Percentiles rank a stretch among this genome's conserved stretches.
Conservation (phyloP, 148 eudicot genomes). For the Rhododendron simsii region DNA sequence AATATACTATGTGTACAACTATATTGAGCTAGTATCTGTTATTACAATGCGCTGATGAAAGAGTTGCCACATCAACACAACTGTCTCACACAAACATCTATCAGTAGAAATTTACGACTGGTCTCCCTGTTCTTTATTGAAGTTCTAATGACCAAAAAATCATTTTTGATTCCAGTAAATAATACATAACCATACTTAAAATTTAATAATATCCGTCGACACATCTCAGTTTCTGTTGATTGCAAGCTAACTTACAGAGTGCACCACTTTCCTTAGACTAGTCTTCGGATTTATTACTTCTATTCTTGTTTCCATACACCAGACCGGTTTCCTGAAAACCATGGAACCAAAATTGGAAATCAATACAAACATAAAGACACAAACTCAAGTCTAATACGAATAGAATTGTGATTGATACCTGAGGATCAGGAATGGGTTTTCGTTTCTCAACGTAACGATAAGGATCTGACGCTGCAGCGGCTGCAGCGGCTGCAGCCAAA, state of each 20-base stretch:
- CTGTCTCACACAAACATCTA: not conserved
- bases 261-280: not conserved
- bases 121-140: not conserved
- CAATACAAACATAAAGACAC: not conserved
- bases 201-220: not conserved
- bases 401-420: slow-evolving; percentile 26
- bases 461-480: slow-evolving; percentile 54
- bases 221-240: not conserved
- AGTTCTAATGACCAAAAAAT: not conserved
- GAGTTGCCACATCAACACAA: not conserved
- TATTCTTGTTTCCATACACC: slow-evolving; percentile 54
- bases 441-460: slow-evolving; percentile 68
- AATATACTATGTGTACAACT: not conserved
- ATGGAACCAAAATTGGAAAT: slow-evolving; percentile 2
- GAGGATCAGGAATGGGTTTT: slow-evolving; percentile 76
- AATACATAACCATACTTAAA: not conserved
- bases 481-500: slow-evolving; percentile 48
- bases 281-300: slow-evolving; percentile 19
- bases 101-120: not conserved
- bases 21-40: not conserved
- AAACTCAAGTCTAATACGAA: not conserved
- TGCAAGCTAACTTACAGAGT: slow-evolving; percentile 4
- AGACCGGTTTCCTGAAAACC: slow-evolving; percentile 54
- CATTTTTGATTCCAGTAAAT: not conserved
- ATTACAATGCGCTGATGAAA: not conserved